These are phyloP conservation scores for Scheffersomyces lignosus DNA, from an alignment of 805 yeast genomes.

Conservation along the genomic window DNA sequence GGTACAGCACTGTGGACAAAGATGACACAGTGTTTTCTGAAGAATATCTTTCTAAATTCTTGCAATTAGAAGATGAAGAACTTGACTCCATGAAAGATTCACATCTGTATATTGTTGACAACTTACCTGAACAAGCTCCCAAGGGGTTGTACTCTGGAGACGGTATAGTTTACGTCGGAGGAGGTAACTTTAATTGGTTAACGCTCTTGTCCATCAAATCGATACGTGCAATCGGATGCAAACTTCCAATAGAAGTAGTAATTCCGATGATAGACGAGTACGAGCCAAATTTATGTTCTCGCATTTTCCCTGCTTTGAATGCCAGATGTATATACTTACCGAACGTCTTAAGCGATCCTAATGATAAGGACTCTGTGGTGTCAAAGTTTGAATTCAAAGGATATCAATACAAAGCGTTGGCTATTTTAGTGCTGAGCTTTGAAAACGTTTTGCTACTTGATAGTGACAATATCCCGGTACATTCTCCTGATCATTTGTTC, in stretches of 20 bases:
- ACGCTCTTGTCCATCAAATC: conserved; percentile 64
- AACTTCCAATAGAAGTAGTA: conserved; percentile 77
- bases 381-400: conserved; percentile 40
- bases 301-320: conserved; percentile 36
- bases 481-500: conserved; percentile 62
- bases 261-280: conserved; percentile 71
- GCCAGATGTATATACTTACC: conserved; percentile 43
- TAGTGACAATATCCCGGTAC: conserved; percentile 73
- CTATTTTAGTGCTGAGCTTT: conserved; percentile 49
- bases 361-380: conserved; percentile 1
- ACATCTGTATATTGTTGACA: conserved; percentile 46
- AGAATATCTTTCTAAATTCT: conserved; percentile 48
- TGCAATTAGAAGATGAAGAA: conserved; percentile 46
- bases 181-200: conserved; percentile 75
- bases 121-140: conserved; percentile 44
- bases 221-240: conserved; percentile 64
- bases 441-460: conserved; percentile 72
- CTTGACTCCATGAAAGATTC: conserved; percentile 44
- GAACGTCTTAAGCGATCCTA: conserved; percentile 18
- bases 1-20: conserved; percentile 35
- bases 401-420: conserved; percentile 44
- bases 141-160: conserved; percentile 40
- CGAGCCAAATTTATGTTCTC: conserved; percentile 58
- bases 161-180: conserved; percentile 75
- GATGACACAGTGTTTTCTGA: conserved; percentile 47